Evolutionary conservation across 441 rosid genomes (phyloP).

Genomic region (Brassica hybrid): DNA sequence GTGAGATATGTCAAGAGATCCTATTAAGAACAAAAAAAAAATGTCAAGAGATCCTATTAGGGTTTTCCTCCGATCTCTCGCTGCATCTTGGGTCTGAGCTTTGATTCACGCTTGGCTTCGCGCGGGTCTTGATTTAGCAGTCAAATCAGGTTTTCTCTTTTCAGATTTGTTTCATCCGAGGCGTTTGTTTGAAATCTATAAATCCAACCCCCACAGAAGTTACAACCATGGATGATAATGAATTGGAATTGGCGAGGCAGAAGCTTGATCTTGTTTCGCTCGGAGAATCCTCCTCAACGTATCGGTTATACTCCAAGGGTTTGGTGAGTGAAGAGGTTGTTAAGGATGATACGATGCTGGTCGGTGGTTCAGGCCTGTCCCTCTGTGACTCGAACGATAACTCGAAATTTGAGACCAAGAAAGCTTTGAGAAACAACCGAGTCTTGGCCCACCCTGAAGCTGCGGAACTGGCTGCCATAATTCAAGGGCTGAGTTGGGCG

Average conservation of each 20-base stretch:
- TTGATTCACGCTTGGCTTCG: no score
- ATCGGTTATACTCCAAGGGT: constrained; percentile 6
- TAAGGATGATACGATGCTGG: constrained; percentile 1
- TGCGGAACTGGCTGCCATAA: neutral
- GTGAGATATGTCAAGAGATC: no score
- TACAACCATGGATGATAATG: neutral
- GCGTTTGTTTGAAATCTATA: no score
- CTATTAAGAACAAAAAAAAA: no score
- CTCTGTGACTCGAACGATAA: constrained; percentile 1
- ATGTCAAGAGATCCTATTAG: no score
- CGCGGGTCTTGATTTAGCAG: no score
- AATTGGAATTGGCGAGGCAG: neutral
- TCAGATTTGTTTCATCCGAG: no score
- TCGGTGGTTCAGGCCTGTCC: neutral
- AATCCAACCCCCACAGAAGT: no score
- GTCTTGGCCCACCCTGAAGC: neutral
- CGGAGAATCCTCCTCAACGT: neutral
- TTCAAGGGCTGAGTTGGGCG: neutral
- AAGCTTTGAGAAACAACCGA: neutral
- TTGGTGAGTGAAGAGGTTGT: constrained; percentile 1
- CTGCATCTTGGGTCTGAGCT: no score
- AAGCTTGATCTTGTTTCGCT: neutral
- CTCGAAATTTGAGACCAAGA: neutral
- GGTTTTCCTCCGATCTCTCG: no score
- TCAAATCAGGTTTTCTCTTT: no score